Evolutionary conservation across 2,329 filamentous ascomycete genomes (phyloP).

Genomic region (Orbilia quercus): DNA sequence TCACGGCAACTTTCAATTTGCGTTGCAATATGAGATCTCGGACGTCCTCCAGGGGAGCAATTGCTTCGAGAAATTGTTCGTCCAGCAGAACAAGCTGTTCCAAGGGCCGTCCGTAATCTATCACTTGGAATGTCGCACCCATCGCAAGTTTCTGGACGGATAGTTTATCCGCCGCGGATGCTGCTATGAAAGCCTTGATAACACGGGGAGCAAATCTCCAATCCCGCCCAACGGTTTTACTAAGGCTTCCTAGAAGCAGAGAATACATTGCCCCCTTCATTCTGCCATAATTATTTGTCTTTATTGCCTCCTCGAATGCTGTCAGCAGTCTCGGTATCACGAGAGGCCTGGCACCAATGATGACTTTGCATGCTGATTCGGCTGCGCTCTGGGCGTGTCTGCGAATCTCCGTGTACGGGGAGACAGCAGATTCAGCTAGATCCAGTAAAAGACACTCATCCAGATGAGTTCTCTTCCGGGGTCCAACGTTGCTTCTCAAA

Average conservation of each 20-base stretch:
- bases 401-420: conserved; percentile 94
- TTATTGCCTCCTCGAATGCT: conserved; percentile 80
- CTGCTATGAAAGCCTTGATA: conserved; percentile 88
- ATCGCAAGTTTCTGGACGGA: conserved; percentile 91
- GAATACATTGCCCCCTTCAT: conserved; percentile 97
- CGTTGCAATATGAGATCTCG: conserved; percentile 80
- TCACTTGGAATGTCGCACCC: conserved; percentile 82
- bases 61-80: conserved; percentile 74
- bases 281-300: conserved; percentile 82
- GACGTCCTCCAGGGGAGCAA: conserved; percentile 75
- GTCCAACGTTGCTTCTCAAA: conserved; percentile 90
- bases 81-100: conserved; percentile 88
- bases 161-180: conserved; percentile 88
- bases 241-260: conserved; percentile 84
- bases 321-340: conserved; percentile 89
- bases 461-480: conserved; percentile 86
- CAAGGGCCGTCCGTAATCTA: conserved; percentile 90
- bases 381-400: conserved; percentile 89
- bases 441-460: conserved; percentile 87
- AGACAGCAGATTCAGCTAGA: conserved; percentile 87
- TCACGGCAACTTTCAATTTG: conserved; percentile 67
- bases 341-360: conserved; percentile 86
- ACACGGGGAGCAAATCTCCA: conserved; percentile 95
- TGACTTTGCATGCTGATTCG: conserved; percentile 90
- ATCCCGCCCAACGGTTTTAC: conserved; percentile 87